Percentiles rank a stretch among this genome's conserved stretches.
Evolutionary conservation across 495 filamentous ascomycete genomes (phyloP).

Genomic region (Xanthoparmelia taractica): DNA sequence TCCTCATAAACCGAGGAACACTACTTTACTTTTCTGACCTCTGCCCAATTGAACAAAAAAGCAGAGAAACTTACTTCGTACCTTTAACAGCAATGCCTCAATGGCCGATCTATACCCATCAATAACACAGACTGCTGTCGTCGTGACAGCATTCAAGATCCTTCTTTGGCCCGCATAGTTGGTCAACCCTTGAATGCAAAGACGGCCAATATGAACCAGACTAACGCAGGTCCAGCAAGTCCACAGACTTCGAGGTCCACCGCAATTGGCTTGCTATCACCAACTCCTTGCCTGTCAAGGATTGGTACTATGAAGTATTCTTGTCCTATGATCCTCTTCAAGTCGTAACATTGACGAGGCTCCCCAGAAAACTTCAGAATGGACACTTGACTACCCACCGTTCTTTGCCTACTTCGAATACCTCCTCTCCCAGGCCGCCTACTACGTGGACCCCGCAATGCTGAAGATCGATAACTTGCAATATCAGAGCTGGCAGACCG

Average conservation of each 20-base stretch:
- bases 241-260: slow-evolving; percentile 98
- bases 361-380: slow-evolving; percentile 79
- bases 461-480: slow-evolving; percentile 69
- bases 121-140: slow-evolving; percentile 76
- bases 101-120: slow-evolving; percentile 83
- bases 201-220: neutral
- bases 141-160: slow-evolving; percentile 84
- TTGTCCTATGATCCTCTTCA: neutral
- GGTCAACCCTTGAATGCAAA: slow-evolving; percentile 30
- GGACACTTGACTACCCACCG: slow-evolving; percentile 97
- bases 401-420: slow-evolving; percentile 98
- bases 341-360: slow-evolving; percentile 9
- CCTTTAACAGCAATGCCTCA: slow-evolving; percentile 25
- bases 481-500: slow-evolving; percentile 83
- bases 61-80: too few species aligned
- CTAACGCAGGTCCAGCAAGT: slow-evolving; percentile 58
- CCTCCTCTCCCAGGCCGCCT: slow-evolving; percentile 74
- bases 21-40: neutral
- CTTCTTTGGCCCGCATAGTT: slow-evolving; percentile 96
- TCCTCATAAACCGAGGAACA: slow-evolving; percentile 6
- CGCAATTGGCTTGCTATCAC: slow-evolving; percentile 97
- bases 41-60: neutral
- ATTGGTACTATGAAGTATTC: slow-evolving; percentile 87
- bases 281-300: slow-evolving; percentile 71
- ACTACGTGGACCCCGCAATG: slow-evolving; percentile 71